Percentiles rank a stretch among this genome's conserved stretches.
phyloP scores from a whole-genome alignment of 2,329 filamentous ascomycete genomes.

The Trichoderma simmonsii region DNA sequence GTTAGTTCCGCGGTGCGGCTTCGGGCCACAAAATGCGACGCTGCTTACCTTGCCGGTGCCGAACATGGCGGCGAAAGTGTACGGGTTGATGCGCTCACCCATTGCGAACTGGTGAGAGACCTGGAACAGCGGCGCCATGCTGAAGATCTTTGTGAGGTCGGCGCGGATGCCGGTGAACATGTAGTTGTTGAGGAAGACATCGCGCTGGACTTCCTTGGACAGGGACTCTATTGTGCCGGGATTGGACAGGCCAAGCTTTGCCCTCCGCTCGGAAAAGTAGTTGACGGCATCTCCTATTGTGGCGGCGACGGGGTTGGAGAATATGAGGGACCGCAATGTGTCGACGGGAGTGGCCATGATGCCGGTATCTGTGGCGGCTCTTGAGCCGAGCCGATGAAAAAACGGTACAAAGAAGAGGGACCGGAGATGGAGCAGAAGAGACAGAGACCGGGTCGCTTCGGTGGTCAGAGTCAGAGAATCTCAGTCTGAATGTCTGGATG shows the following conservation, averaged over 20 bases:
- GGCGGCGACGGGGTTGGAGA: constrained; percentile 68
- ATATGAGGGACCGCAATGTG: constrained; percentile 60
- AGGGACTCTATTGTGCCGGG: constrained; percentile 90
- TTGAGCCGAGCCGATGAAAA: constrained; percentile 4
- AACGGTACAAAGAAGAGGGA: constrained; percentile 2
- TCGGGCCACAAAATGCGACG: neutral
- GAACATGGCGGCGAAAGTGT: constrained; percentile 91
- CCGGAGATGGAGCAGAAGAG: neutral
- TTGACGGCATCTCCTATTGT: constrained; percentile 73
- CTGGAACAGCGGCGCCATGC: constrained; percentile 90
- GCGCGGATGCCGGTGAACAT: constrained; percentile 96
- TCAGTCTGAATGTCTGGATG: neutral
- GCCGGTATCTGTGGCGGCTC: constrained; percentile 27
- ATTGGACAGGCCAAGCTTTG: constrained; percentile 83
- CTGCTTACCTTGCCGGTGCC: constrained; percentile 78
- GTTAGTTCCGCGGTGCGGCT: constrained; percentile 17
- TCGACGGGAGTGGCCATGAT: constrained; percentile 52
- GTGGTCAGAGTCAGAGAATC: neutral
- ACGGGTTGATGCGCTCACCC: constrained; percentile 89
- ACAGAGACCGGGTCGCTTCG: constrained; percentile 2
- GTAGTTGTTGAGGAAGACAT: constrained; percentile 93
- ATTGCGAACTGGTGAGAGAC: constrained; percentile 96
- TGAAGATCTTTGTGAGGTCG: constrained; percentile 95
- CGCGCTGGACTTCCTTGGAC: constrained; percentile 87
- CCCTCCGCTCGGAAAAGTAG: constrained; percentile 80